Evolutionary conservation across 495 filamentous ascomycete species (phyloP), one percentile per base, ranked within the genome.

Genomic region (Lentithecium fluviatile): DNA sequence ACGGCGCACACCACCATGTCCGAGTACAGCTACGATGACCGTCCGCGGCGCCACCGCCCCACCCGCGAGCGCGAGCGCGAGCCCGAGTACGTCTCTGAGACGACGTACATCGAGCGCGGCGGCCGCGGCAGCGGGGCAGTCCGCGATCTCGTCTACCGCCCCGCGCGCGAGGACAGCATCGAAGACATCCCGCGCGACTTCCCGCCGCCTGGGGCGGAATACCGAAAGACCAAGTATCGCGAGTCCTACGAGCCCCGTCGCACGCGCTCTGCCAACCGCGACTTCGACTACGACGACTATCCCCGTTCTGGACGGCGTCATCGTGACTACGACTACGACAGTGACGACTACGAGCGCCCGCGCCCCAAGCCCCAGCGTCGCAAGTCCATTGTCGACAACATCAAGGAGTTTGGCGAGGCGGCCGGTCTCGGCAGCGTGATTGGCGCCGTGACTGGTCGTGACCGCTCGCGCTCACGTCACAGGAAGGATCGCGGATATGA

Each of bases 101-200:
- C 70, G 23, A 74, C 70, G 17, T 75, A 74, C 68, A 69, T 75
- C 58, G 70, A 74, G 69, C 75, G 74, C 45, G 75, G 73, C 50
- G 69, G 65, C 43, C 64, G 57, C 24, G 73, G 71, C 29, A 32
- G 29, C 51, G 52, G 65, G 2, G 63, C 65, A 15, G 70, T 71
- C 7, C 69, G 65, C 23, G 74, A 77, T 51, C 67, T 77, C 2
- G 74, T 74, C 55, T 75, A 68, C 58, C 73, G 74, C 23, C 66
- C 66, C 24, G 52, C 56, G 6, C 73, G 68, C 53, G 74, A 77
- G 15, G 74, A 77, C 65, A 74, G 72, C 59, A 65, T 75, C 58
- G 74, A 77, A 52, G 74, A 77, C 56, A 75, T 77, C 45, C 66
- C 70, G 19, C 69, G 74, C 53, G 72, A 75, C 55, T 76, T 76